A percentile compares a stretch with the other conserved stretches of the same genome.
These are phyloP conservation scores for Pichia norvegensis DNA, from an alignment of 1,139 yeast species.

Conservation along the genomic window DNA sequence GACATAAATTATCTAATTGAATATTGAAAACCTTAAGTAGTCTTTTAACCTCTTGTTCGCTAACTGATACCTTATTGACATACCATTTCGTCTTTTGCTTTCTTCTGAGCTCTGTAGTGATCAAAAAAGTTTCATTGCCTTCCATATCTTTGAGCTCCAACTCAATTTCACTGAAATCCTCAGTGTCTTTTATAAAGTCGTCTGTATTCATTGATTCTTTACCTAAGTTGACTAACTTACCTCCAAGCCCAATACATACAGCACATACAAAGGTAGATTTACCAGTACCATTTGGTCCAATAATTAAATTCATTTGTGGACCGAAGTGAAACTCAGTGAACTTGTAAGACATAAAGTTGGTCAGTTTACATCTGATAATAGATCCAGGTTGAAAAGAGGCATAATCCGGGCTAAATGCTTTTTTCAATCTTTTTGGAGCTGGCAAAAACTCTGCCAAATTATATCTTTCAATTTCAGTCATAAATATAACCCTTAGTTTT, in stretches of 20 bases:
- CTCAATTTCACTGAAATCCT: slow-evolving; percentile 48
- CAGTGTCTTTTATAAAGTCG: slow-evolving; percentile 75
- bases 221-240: slow-evolving; percentile 72
- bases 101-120: slow-evolving; percentile 38
- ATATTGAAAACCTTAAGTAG: slow-evolving; percentile 51
- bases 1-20: slow-evolving; percentile 87
- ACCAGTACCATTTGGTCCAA: slow-evolving; percentile 97
- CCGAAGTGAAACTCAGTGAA: slow-evolving; percentile 72
- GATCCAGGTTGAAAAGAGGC: slow-evolving; percentile 46
- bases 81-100: slow-evolving; percentile 50
- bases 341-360: slow-evolving; percentile 77
- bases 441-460: slow-evolving; percentile 3
- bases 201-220: slow-evolving; percentile 56
- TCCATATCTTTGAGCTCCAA: slow-evolving; percentile 50
- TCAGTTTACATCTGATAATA: slow-evolving; percentile 55
- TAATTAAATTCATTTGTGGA: slow-evolving; percentile 83
- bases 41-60: slow-evolving; percentile 41
- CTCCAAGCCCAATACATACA: slow-evolving; percentile 82
- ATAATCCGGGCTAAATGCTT: slow-evolving; percentile 13
- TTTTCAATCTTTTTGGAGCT: slow-evolving; percentile 18
- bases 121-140: slow-evolving; percentile 27
- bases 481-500: too few species aligned
- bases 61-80: slow-evolving; percentile 39
- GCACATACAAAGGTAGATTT: slow-evolving; percentile 93
- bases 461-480: not conserved